phyloP scores from a whole-genome alignment of 1,139 yeast genomes.

The Ashbya aceris region DNA sequence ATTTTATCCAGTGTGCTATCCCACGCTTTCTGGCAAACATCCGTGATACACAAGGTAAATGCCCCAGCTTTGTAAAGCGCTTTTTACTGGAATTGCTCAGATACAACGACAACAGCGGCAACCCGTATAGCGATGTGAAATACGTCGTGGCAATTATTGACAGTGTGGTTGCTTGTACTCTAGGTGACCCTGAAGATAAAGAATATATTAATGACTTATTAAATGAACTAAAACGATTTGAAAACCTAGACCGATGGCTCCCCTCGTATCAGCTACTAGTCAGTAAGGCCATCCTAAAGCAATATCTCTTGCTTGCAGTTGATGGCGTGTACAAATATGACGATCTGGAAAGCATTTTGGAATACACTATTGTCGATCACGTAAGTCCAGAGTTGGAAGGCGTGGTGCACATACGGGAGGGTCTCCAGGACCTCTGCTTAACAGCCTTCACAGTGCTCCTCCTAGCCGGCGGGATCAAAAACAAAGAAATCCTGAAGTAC shows the following conservation, averaged over 20 bases:
- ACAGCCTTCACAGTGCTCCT: slow-evolving; percentile 66
- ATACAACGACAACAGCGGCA: slow-evolving; percentile 79
- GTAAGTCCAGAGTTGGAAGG: slow-evolving; percentile 2
- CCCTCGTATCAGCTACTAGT: slow-evolving; percentile 62
- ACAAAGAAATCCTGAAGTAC: slow-evolving; percentile 49
- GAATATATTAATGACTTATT: slow-evolving; percentile 38
- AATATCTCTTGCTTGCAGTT: slow-evolving; percentile 49
- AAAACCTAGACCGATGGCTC: slow-evolving; percentile 78
- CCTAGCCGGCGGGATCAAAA: slow-evolving; percentile 67
- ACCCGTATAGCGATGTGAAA: slow-evolving; percentile 64
- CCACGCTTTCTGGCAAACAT: slow-evolving; percentile 54
- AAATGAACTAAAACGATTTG: slow-evolving; percentile 60
- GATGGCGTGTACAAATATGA: slow-evolving; percentile 46
- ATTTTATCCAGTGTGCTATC: slow-evolving; percentile 62
- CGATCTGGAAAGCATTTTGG: slow-evolving; percentile 36
- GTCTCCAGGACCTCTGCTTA: slow-evolving; percentile 47
- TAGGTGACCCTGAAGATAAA: slow-evolving; percentile 27
- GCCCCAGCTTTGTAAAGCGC: slow-evolving; percentile 54
- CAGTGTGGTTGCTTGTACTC: slow-evolving; percentile 44
- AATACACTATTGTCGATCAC: slow-evolving; percentile 15
- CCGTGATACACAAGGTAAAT: slow-evolving; percentile 53
- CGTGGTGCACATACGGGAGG: slow-evolving; percentile 28
- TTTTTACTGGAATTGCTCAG: slow-evolving; percentile 64
- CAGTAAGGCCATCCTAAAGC: slow-evolving; percentile 46
- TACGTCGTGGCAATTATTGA: slow-evolving; percentile 54